Percentiles rank a stretch among this genome's conserved stretches.
Evolutionary conservation across 495 filamentous ascomycete genomes (phyloP).

Genomic region (Penicillium diatomitis): DNA sequence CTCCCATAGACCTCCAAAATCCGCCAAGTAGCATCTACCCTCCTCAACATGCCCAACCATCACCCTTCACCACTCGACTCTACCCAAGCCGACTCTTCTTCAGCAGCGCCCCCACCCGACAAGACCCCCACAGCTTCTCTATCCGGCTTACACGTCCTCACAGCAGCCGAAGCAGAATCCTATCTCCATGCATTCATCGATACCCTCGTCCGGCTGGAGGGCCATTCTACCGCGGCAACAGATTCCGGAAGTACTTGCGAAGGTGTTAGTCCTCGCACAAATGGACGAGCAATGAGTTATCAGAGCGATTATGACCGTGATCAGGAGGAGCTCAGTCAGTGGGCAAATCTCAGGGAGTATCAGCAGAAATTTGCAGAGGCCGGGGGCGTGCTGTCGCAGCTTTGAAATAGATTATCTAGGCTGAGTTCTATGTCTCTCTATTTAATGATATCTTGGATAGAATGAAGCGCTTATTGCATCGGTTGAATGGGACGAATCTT

Average conservation of each 20-base stretch:
- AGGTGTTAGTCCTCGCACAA: conserved; percentile 16
- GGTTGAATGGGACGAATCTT: too few species aligned
- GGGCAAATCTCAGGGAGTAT: conserved; percentile 66
- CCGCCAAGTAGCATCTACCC: conserved; percentile 64
- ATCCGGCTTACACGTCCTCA: conserved; percentile 25
- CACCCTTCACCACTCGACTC: conserved; percentile 7
- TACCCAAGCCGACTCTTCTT: conserved; percentile 2
- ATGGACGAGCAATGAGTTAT: conserved; percentile 34
- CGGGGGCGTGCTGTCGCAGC: conserved; percentile 42
- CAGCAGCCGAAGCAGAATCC: conserved; percentile 44
- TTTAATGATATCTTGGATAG: too few species aligned
- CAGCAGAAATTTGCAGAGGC: conserved; percentile 61
- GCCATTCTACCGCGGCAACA: conserved; percentile 12
- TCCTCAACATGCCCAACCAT: conserved; percentile 51
- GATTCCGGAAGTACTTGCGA: conserved; percentile 7
- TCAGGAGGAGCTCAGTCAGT: conserved; percentile 60
- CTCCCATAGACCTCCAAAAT: conserved; percentile 53
- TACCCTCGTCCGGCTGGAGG: conserved; percentile 61
- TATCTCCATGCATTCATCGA: conserved; percentile 60
- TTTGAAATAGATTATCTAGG: conserved; percentile 5
- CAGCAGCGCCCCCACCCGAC: conserved; percentile 2
- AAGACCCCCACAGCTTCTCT: conserved; percentile 7
- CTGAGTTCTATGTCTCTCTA: too few species aligned
- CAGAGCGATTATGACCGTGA: conserved; percentile 49
- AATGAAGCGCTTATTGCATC: too few species aligned